Base-by-base conservation (phyloP, 768 basidiomycete species). In the Lentinus tigrinus region DNA sequence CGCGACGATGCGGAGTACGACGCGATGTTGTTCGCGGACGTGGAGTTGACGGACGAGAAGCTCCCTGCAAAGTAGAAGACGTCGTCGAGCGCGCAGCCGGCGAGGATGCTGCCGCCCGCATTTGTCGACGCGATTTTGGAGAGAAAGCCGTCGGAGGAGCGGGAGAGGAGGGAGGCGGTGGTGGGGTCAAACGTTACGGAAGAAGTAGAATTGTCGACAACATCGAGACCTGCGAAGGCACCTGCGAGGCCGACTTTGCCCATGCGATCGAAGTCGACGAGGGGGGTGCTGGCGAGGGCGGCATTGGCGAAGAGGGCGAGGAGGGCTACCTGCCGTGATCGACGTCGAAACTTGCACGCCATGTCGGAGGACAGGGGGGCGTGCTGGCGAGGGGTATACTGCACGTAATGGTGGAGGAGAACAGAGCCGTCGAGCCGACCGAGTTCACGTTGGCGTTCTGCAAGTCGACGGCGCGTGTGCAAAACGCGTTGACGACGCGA, bases 211-310 rank as follows among this genome's bases (percentile, higher is more conserved):
- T 75, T 82, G 68, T 84, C 76, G 78, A 89, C 87, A 57, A 95
- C 68, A 68, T 88, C 89, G 60, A 99, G 77, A 44, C 95, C 96
- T 23, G 89, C 82, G 69, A 98, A 99, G 34, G 90, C 80, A 56
- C 96, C 96, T 26, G 88, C 86, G 40, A 98, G 79, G 56, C 87
- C 94, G 49, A 98, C 94, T 54, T 81, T 87, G 62, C 96, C 96
- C 92, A 99, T 95, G 52, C 64, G 65, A 48, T 68, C 57, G 44
- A 68, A 70, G 54, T 70, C 66, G 60, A 70, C 67, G 48, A 68
- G 64, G 13, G 70, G 57, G 43, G 63, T 11, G 57, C 70, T 56
- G 14, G 72, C 69, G 53, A 65, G 44, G 61, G 63, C 71, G 63
- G 65, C 73, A 72, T 71, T 55, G 46, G 69, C 54, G 61, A 66